phyloP scores from a whole-genome alignment of 2,329 filamentous ascomycete genomes.

The Pyricularia pennisetigena region DNA sequence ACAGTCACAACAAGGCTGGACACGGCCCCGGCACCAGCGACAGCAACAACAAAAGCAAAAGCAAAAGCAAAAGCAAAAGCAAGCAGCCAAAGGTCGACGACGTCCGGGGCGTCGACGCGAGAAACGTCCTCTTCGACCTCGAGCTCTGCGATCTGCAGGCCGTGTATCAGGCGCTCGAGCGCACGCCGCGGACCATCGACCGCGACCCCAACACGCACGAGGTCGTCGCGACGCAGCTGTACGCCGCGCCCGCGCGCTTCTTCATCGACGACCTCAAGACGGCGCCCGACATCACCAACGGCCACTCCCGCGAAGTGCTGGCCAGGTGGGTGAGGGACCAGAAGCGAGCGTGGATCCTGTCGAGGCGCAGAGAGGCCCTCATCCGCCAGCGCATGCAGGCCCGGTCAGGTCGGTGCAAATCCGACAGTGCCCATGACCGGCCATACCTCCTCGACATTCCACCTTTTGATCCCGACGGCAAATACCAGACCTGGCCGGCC shows the following conservation, averaged over 20 bases:
- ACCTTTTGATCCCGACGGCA: conserved; percentile 9
- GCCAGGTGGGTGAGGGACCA: conserved; percentile 8
- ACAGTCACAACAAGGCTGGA: not conserved
- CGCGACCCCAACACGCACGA: not conserved
- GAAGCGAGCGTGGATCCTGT: conserved; percentile 10
- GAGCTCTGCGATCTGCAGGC: not conserved
- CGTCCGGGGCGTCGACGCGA: not conserved
- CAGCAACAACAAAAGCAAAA: too few species aligned
- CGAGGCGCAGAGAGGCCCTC: conserved; percentile 7
- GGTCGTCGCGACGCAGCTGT: not conserved
- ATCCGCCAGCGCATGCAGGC: conserved; percentile 6
- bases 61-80: too few species aligned
- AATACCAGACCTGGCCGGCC: not conserved
- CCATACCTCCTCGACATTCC: conserved; percentile 9
- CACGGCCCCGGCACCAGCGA: not conserved
- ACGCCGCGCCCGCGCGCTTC: not conserved
- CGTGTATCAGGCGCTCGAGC: not conserved
- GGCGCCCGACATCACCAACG: not conserved
- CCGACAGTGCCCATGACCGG: too few species aligned
- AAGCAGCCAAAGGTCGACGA: not conserved
- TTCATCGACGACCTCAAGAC: not conserved
- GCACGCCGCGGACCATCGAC: not conserved
- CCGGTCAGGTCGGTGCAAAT: not conserved
- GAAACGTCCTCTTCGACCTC: not conserved
- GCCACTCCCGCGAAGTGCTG: not conserved